Evolutionary conservation across 228 moss, liverwort and hornwort genomes (phyloP).

Genomic region (Sphagnum magellanicum): DNA sequence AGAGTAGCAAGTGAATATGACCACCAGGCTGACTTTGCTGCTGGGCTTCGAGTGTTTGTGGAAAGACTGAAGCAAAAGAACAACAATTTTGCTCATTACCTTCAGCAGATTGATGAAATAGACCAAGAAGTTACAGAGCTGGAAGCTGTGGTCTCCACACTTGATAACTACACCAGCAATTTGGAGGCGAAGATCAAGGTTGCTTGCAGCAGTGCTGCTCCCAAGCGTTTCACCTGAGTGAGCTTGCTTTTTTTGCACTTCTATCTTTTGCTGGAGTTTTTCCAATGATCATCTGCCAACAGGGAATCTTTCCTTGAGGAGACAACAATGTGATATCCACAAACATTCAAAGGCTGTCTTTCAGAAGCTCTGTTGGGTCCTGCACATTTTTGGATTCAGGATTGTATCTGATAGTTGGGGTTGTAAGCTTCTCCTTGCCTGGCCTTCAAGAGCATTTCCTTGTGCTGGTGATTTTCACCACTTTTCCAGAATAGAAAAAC

Average conservation of each 20-base stretch:
- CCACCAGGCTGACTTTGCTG: slow-evolving; percentile 65
- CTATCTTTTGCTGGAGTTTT: too few relatives aligned
- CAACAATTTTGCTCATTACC: slow-evolving; percentile 41
- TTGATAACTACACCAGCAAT: slow-evolving; percentile 67
- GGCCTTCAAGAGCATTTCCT: too few relatives aligned
- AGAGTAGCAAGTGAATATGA: slow-evolving; percentile 72
- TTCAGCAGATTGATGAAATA: slow-evolving; percentile 65
- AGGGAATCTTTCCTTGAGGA: too few relatives aligned
- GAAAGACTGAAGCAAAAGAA: slow-evolving; percentile 70
- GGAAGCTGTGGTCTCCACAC: slow-evolving; percentile 73
- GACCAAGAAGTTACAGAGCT: slow-evolving; percentile 73
- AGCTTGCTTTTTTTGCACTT: not conserved
- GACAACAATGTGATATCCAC: too few relatives aligned
- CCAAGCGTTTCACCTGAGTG: slow-evolving; percentile 14
- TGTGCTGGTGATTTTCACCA: too few relatives aligned
- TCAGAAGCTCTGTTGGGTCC: too few relatives aligned
- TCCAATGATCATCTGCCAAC: too few relatives aligned
- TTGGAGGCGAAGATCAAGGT: slow-evolving; percentile 59
- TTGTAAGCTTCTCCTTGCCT: too few relatives aligned
- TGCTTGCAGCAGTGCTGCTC: slow-evolving; percentile 24
- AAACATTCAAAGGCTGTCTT: too few relatives aligned
- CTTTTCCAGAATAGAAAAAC: too few relatives aligned
- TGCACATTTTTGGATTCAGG: too few relatives aligned
- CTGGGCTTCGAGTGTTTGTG: slow-evolving; percentile 73
- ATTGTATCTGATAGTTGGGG: too few relatives aligned